Base-by-base conservation (phyloP, 1,284 basidiomycete genomes). In the Marasmius oreades region DNA sequence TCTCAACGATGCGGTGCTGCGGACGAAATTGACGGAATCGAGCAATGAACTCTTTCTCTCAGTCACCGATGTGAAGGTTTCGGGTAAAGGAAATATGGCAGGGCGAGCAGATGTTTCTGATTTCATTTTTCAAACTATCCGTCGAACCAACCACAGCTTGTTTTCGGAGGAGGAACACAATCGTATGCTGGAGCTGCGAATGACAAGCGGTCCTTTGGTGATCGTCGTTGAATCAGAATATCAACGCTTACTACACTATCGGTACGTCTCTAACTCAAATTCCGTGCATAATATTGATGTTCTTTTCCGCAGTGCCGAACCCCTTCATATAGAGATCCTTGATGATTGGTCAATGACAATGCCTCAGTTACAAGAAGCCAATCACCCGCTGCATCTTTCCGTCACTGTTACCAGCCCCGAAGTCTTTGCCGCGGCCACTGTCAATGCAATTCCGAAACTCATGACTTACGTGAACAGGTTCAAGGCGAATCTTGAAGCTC, bases 311-410 rank as follows among this genome's bases (percentile, higher is more conserved):
- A 94, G 92, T 42, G 87, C 92, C 23, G 88, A 91, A 64, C 92
- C 93, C 0, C 70, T 93, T 28, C 77, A 82, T 56, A 81, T 94
- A 52, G 81, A 83, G 50, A 84, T 94, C 44, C 83, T 79, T 60
- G 93, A 96, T 64, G 91, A 95, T 66, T 95, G 93, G 93, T 83
- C 82, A 4, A 74, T 74, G 51, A 76, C 80, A 55, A 70, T 74
- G 14, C 63, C 74, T 2, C 64, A 69, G 28, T 59, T 70, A 14
- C 64, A 75, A 44, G 70, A 76, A n/a, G 70, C 75, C 36, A 76
- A 81, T 31, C 78, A 79, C 4, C 84, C 83, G n/a, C 76, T 95
- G 5, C 79, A 80, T 18, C 79, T 96, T 11, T 83, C 87, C 14
- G 94, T 94, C 69, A 81, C 82, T 1, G 84, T 95, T 33, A 77